Percentiles rank a stretch among this genome's conserved stretches.
phyloP scores from a whole-genome alignment of 2,329 filamentous ascomycete genomes.

The Ceratocystis harringtonii region DNA sequence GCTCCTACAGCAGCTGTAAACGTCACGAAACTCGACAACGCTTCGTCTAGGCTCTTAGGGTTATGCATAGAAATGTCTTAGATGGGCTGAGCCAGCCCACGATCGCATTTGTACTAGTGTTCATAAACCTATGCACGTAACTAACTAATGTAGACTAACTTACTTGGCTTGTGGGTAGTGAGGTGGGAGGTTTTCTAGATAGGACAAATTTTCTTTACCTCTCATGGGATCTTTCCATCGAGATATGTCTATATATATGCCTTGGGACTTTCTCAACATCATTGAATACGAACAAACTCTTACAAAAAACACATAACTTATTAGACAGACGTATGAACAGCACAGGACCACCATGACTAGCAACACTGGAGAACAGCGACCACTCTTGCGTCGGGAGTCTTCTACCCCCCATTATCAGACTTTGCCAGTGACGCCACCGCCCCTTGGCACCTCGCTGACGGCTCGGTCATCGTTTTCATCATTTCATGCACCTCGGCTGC shows the following conservation, averaged over 20 bases:
- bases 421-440: constrained; percentile 13
- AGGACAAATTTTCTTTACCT: background rate
- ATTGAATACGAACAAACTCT: too few relatives aligned
- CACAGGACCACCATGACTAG: background rate
- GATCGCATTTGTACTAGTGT: constrained; percentile 4
- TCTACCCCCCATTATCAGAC: constrained; percentile 13
- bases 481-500: constrained; percentile 6
- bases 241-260: too few relatives aligned
- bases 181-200: background rate
- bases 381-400: constrained; percentile 14
- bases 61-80: background rate
- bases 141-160: background rate
- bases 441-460: constrained; percentile 1
- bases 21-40: too few relatives aligned
- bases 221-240: too few relatives aligned
- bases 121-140: background rate
- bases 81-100: background rate
- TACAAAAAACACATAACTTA: background rate
- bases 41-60: background rate
- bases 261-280: too few relatives aligned
- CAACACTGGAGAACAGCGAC: background rate
- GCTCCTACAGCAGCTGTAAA: too few relatives aligned
- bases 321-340: background rate
- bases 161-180: background rate
- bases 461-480: constrained; percentile 7